These are phyloP conservation scores for Lentinula novae-zelandiae DNA, from an alignment of 1,284 basidiomycete species.

Conservation along the genomic window DNA sequence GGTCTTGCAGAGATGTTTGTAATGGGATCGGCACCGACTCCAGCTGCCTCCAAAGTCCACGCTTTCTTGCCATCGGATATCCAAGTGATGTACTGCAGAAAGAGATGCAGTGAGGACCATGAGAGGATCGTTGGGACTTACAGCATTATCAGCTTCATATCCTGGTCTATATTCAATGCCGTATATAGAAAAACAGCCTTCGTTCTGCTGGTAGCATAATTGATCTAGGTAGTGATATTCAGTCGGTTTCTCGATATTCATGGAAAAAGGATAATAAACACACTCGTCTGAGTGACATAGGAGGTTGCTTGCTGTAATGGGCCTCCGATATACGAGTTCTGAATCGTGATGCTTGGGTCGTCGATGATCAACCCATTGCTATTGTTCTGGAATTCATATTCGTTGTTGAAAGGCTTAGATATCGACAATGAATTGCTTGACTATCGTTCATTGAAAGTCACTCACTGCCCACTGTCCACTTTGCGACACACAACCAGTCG, in stretches of 20 bases:
- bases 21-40: conserved; percentile 50
- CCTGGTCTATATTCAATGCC: conserved; percentile 18
- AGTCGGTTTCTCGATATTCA: not conserved
- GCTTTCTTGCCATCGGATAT: conserved; percentile 38
- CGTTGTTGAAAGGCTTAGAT: conserved; percentile 48
- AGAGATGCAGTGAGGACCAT: too few species aligned
- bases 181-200: conserved; percentile 14
- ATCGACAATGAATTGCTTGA: conserved; percentile 31
- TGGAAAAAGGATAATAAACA: conserved; percentile 20
- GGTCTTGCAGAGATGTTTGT: conserved; percentile 59
- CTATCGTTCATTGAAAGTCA: conserved; percentile 11
- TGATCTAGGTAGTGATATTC: conserved; percentile 13
- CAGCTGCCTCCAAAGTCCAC: conserved; percentile 65
- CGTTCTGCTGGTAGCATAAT: conserved; percentile 14
- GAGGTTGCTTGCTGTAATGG: conserved; percentile 62
- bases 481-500: conserved; percentile 47
- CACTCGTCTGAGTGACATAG: conserved; percentile 35
- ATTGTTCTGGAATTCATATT: conserved; percentile 45
- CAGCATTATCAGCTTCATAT: conserved; percentile 9
- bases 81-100: conserved; percentile 20
- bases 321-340: conserved; percentile 55
- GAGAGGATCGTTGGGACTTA: not conserved
- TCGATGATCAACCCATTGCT: conserved; percentile 43
- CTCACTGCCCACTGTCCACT: conserved; percentile 65
- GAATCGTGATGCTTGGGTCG: conserved; percentile 41